Base-by-base conservation (phyloP, 805 yeast species). In the Teunomyces stri region DNA sequence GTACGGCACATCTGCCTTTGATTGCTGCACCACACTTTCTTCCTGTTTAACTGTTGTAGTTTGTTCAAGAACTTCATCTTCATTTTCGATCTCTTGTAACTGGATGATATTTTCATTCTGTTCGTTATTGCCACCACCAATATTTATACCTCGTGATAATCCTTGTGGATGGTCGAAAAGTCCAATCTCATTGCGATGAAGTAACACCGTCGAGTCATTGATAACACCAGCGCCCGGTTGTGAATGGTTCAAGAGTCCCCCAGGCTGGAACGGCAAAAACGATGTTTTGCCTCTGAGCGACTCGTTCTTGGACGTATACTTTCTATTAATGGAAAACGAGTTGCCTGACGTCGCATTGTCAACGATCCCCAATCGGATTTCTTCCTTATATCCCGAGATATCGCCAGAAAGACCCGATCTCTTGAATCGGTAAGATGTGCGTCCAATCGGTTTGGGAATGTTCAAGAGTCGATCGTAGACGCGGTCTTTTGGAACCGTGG, bases 231-330 rank as follows among this genome's bases (percentile, higher is more conserved):
- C 57, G 3, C 48, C 51, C 21, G 47, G 50, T 39, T 42, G 44
- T 9, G 47, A 45, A 12, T 48, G 49, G 39, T 48, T 44, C 42
- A 50, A 47, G 35, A 75, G 62, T 2, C 98, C 97, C 54, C 99
- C 98, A 0, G 99, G 99, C 48, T 85, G 84, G 61, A 94, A 94
- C 0, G 99, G 99, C 58, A 92, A 67, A 57, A 79, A 87, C 15
- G 82, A 78, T 0, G 95, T 75, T 3, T 81, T 74, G 0, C 98
- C 98, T 41, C 75, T 71, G 2, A 89, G 68, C 1, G 83, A 70
- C 35, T 81, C 85, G n/a, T 71, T 71, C 52, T 80, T 80, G 5
- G 85, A 74, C 12, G 83, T 81, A 51, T 82, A 78, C 45, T 82
- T 78, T 52, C 99, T 75, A 27, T 79, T 81, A 48, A 90, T 62